phyloP scores from a whole-genome alignment of 495 filamentous ascomycete species.

The Saxispiralis lemnorum region DNA sequence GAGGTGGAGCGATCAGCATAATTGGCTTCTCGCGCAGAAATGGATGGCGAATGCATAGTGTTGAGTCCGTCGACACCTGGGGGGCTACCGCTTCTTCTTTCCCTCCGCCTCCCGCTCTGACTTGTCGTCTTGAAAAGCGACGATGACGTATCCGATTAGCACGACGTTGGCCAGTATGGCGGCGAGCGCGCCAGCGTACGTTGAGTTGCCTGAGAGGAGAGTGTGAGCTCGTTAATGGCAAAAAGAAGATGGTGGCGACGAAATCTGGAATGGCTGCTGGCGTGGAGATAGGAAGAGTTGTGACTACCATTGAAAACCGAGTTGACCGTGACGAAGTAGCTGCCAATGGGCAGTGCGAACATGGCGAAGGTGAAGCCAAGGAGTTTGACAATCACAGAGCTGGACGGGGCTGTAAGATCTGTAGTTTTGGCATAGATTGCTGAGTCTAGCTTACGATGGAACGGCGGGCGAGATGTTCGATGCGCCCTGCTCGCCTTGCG shows the following conservation, averaged over 20 bases:
- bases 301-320: constrained; percentile 53
- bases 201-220: constrained; percentile 53
- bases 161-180: constrained; percentile 85
- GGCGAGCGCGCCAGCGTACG: constrained; percentile 65
- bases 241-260: too few species aligned
- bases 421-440: not conserved
- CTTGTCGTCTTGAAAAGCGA: constrained; percentile 79
- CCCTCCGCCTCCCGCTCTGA: constrained; percentile 43
- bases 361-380: constrained; percentile 81
- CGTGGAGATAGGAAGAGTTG: not conserved
- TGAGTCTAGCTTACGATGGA: constrained; percentile 21
- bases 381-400: constrained; percentile 75
- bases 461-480: constrained; percentile 26
- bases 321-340: constrained; percentile 68
- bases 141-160: constrained; percentile 74
- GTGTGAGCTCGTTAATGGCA: not conserved
- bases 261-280: too few species aligned
- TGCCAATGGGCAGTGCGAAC: constrained; percentile 65
- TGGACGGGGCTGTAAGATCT: constrained; percentile 25
- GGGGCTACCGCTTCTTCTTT: constrained; percentile 42
- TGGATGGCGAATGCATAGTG: too few species aligned
- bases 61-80: too few species aligned
- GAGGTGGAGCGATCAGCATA: too few species aligned
- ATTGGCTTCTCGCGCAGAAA: too few species aligned
- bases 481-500: not conserved